These are phyloP conservation scores for Solanum boliviense DNA, from an alignment of 257 asterid species.

Conservation along the genomic window DNA sequence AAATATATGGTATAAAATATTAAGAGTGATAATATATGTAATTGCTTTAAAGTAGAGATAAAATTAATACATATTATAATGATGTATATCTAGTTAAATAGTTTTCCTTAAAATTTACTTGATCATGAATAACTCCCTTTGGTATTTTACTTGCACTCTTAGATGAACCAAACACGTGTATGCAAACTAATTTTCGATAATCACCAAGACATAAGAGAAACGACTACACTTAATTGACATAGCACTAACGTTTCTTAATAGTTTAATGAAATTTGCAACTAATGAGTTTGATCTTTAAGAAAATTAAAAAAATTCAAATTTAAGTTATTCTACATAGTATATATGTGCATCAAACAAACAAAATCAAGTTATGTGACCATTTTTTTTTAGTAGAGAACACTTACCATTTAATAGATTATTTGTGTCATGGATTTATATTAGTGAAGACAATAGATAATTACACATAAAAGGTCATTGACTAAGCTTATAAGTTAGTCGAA, in stretches of 20 bases:
- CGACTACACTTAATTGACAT: not conserved
- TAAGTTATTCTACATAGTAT: not conserved
- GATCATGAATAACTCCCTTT: not conserved
- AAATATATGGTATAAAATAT: too few species aligned
- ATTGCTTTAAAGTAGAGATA: too few species aligned
- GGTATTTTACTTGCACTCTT: not conserved
- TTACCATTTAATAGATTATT: not conserved
- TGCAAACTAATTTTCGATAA: not conserved
- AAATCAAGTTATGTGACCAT: not conserved
- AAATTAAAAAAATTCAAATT: not conserved
- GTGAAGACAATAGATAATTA: too few species aligned
- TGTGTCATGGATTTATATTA: not conserved
- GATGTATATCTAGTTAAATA: not conserved
- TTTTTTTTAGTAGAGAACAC: not conserved
- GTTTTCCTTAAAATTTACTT: too few species aligned
- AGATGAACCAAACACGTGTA: not conserved
- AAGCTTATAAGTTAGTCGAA: not conserved
- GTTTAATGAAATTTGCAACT: not conserved
- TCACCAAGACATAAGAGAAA: not conserved
- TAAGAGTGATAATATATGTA: too few species aligned
- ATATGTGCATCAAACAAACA: not conserved
- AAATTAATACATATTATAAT: too few species aligned
- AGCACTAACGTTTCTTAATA: not conserved
- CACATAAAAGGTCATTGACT: too few species aligned
- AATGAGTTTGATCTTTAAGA: not conserved